These are phyloP conservation scores for Suillus cothurnatus DNA, from an alignment of 768 basidiomycete genomes.

Conservation along the genomic window DNA sequence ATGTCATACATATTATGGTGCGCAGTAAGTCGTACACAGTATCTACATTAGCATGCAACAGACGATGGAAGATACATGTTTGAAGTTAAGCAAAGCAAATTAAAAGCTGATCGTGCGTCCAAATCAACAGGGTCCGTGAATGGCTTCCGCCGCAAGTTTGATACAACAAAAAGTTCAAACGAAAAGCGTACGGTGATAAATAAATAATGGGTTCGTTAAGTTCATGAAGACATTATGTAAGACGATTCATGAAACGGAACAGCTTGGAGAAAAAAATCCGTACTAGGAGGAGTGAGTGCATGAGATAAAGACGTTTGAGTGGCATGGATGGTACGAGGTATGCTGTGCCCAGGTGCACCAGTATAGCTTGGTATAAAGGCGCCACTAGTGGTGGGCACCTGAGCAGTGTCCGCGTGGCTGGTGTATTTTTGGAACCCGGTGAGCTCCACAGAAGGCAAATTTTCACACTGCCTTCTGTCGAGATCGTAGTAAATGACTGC, in stretches of 20 bases:
- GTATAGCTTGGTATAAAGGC: conserved; percentile 33
- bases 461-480: conserved; percentile 53
- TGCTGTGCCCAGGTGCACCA: conserved; percentile 36
- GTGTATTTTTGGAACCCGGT: conserved; percentile 49
- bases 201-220: conserved; percentile 27
- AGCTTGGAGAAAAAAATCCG: conserved; percentile 23
- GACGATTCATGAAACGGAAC: conserved; percentile 30
- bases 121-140: conserved; percentile 6
- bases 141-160: conserved; percentile 5
- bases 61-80: conserved; percentile 24
- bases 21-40: conserved; percentile 29
- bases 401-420: conserved; percentile 31
- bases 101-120: conserved; percentile 18
- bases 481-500: conserved; percentile 70
- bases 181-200: conserved; percentile 13
- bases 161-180: conserved; percentile 3
- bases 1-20: conserved; percentile 25
- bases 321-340: conserved; percentile 34
- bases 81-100: conserved; percentile 21
- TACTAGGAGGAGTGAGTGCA: conserved; percentile 42
- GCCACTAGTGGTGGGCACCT: conserved; percentile 25
- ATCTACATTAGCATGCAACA: conserved; percentile 35
- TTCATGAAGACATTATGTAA: conserved; percentile 38
- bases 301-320: conserved; percentile 44
- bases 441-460: conserved; percentile 63